These are phyloP conservation scores for Lachancea meyersii DNA, from an alignment of 805 yeast genomes.

Conservation along the genomic window DNA sequence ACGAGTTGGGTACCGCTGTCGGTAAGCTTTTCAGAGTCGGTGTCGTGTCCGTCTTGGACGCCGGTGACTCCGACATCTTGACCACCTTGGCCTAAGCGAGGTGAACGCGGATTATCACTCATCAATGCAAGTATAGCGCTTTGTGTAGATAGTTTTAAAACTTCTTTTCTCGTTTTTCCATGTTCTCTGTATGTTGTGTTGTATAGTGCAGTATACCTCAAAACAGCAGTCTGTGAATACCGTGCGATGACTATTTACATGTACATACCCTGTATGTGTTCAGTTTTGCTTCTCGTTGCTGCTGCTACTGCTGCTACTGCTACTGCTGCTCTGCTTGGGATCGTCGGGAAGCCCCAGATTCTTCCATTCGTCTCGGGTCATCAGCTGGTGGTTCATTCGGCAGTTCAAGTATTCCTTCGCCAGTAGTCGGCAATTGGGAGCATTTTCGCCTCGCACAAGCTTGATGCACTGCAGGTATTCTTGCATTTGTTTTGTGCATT, in stretches of 20 bases:
- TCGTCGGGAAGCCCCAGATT: slow-evolving; percentile 58
- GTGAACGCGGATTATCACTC: neutral
- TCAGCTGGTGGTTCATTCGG: slow-evolving; percentile 74
- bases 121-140: slow-evolving; percentile 7
- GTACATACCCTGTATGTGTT: neutral
- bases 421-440: slow-evolving; percentile 80
- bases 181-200: neutral
- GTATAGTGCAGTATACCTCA: too few species aligned
- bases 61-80: slow-evolving; percentile 99
- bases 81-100: slow-evolving; percentile 44
- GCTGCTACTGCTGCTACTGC: too few species aligned
- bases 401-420: slow-evolving; percentile 81
- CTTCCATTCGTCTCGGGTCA: slow-evolving; percentile 55
- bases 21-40: slow-evolving; percentile 99
- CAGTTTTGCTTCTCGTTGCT: neutral
- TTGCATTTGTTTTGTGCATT: slow-evolving; percentile 71
- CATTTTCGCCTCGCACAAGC: slow-evolving; percentile 71
- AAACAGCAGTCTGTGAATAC: too few species aligned
- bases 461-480: slow-evolving; percentile 74
- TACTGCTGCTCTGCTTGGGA: slow-evolving; percentile 24
- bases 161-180: neutral
- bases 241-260: neutral
- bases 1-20: slow-evolving; percentile 99
- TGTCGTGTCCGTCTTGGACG: slow-evolving; percentile 90
- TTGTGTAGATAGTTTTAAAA: slow-evolving; percentile 5